Conservation (phyloP, 768 basidiomycete genomes). For the Ephemerocybe angulata region DNA sequence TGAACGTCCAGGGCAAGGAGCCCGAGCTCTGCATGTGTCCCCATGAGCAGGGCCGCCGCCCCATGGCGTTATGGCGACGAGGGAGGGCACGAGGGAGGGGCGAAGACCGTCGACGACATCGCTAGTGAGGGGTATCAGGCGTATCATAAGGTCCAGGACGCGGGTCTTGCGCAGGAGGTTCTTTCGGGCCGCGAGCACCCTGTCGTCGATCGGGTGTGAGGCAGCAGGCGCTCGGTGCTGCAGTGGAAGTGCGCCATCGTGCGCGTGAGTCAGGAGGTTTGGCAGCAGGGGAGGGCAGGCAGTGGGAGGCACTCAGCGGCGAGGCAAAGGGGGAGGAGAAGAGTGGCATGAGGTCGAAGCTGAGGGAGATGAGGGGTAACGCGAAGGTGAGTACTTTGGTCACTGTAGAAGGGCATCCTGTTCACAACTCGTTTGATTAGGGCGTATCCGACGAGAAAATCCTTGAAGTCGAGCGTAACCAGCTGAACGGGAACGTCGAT, state of each 20-base stretch:
- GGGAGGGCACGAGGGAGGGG: no score
- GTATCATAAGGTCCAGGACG: not conserved
- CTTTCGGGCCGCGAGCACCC: not conserved
- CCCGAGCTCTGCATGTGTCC: conserved; percentile 42
- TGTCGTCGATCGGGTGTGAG: conserved; percentile 17
- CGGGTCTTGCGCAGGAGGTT: not conserved
- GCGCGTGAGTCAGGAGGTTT: conserved; percentile 9
- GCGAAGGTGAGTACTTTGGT: conserved; percentile 11
- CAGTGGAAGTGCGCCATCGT: not conserved
- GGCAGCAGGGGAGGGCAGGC: conserved; percentile 4
- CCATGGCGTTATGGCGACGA: conserved; percentile 19
- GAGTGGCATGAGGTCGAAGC: conserved; percentile 29
- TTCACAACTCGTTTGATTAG: conserved; percentile 9
- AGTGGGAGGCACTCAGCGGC: not conserved
- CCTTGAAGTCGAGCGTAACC: conserved; percentile 66
- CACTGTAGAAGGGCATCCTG: not conserved
- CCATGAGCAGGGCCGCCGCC: conserved; percentile 36
- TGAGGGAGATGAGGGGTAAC: conserved; percentile 31
- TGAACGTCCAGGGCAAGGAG: conserved; percentile 27
- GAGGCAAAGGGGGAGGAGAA: conserved; percentile 25
- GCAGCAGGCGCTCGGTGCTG: conserved; percentile 11
- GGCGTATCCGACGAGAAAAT: conserved; percentile 45
- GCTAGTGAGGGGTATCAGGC: conserved; percentile 14
- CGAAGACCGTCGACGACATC: conserved; percentile 24
- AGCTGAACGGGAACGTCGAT: conserved; percentile 49